Conservation (phyloP, 1,139 yeast species). For the Saccharomyces pastorianus region DNA sequence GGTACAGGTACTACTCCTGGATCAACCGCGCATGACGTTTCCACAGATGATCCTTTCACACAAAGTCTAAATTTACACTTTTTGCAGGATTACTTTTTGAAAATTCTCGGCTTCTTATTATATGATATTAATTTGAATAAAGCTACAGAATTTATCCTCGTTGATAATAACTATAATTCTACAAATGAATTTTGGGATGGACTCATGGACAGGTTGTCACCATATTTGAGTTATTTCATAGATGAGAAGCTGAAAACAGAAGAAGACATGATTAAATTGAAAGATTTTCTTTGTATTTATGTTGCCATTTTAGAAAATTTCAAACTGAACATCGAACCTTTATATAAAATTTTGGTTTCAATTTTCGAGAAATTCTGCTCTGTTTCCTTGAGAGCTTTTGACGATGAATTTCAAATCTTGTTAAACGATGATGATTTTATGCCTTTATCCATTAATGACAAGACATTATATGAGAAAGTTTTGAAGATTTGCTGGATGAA, state of each 20-base stretch:
- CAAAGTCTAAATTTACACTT: slow-evolving; percentile 26
- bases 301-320: slow-evolving; percentile 71
- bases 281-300: slow-evolving; percentile 62
- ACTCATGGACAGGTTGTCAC: slow-evolving; percentile 49
- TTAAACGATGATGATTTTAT: slow-evolving; percentile 79
- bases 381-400: slow-evolving; percentile 49
- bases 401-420: slow-evolving; percentile 50
- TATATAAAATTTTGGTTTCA: slow-evolving; percentile 55
- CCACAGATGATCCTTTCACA: slow-evolving; percentile 21
- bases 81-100: slow-evolving; percentile 50
- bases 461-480: slow-evolving; percentile 53
- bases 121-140: slow-evolving; percentile 61
- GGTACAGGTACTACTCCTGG: not conserved
- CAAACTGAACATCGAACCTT: slow-evolving; percentile 50
- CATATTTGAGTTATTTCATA: slow-evolving; percentile 38
- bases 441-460: slow-evolving; percentile 67
- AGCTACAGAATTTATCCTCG: slow-evolving; percentile 48
- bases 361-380: slow-evolving; percentile 57
- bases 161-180: slow-evolving; percentile 43
- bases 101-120: slow-evolving; percentile 68
- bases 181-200: slow-evolving; percentile 78
- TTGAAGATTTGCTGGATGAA: slow-evolving; percentile 65
- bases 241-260: slow-evolving; percentile 30
- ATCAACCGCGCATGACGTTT: slow-evolving; percentile 5
- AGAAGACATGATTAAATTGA: slow-evolving; percentile 38